Evolutionary conservation across 148 eudicot genomes (phyloP).

Genomic region (Agrostemma githago): DNA sequence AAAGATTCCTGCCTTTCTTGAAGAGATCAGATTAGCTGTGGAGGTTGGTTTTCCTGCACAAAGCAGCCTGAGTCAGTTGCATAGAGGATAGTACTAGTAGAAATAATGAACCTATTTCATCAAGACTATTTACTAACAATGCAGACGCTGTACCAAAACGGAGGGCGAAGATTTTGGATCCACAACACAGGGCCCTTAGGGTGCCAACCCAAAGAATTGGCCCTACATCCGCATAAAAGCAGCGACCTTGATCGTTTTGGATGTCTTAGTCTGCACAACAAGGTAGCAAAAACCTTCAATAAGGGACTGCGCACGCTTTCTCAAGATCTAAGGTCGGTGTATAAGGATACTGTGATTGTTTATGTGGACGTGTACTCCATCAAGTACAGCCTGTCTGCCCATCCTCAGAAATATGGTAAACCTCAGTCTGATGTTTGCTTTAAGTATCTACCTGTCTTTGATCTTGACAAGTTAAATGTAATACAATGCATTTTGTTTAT

Average conservation of each 20-base stretch:
- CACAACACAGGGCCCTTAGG: slow-evolving; percentile 51
- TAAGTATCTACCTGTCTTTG: neutral
- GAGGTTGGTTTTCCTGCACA: slow-evolving; percentile 19
- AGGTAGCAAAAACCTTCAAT: slow-evolving; percentile 37
- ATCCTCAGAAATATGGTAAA: slow-evolving; percentile 32
- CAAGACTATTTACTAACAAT: slow-evolving; percentile 1
- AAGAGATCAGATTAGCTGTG: slow-evolving; percentile 35
- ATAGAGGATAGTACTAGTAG: neutral
- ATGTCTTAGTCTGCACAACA: slow-evolving; percentile 33
- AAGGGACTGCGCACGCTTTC: slow-evolving; percentile 24
- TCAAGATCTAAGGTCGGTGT: slow-evolving; percentile 24
- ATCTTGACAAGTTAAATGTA: neutral
- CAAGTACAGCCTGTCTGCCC: slow-evolving; percentile 34
- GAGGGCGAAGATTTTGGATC: slow-evolving; percentile 46
- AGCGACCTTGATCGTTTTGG: slow-evolving; percentile 32
- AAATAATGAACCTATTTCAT: neutral
- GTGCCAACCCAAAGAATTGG: slow-evolving; percentile 41
- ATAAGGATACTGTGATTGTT: slow-evolving; percentile 33
- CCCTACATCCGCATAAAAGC: slow-evolving; percentile 30
- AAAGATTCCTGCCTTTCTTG: slow-evolving; percentile 37
- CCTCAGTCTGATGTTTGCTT: neutral
- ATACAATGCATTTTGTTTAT: slow-evolving; percentile 8
- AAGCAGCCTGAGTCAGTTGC: neutral
- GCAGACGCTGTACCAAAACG: slow-evolving; percentile 31
- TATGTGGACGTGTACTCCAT: slow-evolving; percentile 37